These are phyloP conservation scores for Candida hungchunana DNA, from an alignment of 805 yeast genomes.

Conservation along the genomic window DNA sequence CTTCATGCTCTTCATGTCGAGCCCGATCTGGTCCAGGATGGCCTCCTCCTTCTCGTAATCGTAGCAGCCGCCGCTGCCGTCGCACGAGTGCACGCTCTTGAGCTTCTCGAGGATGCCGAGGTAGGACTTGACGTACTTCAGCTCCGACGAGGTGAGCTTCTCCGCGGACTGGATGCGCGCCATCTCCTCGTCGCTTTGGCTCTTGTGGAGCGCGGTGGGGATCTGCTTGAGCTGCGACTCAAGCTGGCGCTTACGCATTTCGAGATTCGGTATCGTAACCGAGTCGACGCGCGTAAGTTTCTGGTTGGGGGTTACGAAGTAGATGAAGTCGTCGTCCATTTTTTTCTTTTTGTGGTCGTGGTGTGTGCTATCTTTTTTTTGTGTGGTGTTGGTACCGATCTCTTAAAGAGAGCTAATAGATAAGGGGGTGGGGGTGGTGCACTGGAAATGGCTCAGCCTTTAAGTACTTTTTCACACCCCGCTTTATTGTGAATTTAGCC, in stretches of 20 bases:
- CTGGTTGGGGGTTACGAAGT: conserved; percentile 25
- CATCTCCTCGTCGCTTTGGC: background rate
- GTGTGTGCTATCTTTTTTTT: too few relatives aligned
- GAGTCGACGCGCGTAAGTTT: conserved; percentile 20
- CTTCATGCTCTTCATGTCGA: conserved; percentile 19
- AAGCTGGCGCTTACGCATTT: conserved; percentile 12
- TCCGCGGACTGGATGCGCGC: conserved; percentile 4
- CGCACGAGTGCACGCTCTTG: conserved; percentile 14
- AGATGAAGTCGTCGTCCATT: conserved; percentile 9
- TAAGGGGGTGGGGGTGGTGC: too few relatives aligned
- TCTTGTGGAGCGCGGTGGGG: conserved; percentile 7
- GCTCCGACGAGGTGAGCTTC: conserved; percentile 15
- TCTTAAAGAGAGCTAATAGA: too few relatives aligned
- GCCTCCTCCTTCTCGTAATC: conserved; percentile 27
- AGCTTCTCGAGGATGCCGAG: conserved; percentile 17
- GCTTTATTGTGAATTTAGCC: too few relatives aligned
- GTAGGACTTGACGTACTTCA: conserved; percentile 20
- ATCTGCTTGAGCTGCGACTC: conserved; percentile 13
- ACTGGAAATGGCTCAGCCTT: too few relatives aligned
- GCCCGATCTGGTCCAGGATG: conserved; percentile 20
- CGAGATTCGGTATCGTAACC: conserved; percentile 22
- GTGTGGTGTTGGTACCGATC: too few relatives aligned
- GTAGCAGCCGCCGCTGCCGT: conserved; percentile 10
- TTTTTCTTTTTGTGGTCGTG: background rate
- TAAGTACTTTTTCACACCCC: too few relatives aligned